Percentiles rank a stretch among this genome's conserved stretches.
phyloP scores from a whole-genome alignment of 139 green algal species.

The Trebouxia sp. region DNA sequence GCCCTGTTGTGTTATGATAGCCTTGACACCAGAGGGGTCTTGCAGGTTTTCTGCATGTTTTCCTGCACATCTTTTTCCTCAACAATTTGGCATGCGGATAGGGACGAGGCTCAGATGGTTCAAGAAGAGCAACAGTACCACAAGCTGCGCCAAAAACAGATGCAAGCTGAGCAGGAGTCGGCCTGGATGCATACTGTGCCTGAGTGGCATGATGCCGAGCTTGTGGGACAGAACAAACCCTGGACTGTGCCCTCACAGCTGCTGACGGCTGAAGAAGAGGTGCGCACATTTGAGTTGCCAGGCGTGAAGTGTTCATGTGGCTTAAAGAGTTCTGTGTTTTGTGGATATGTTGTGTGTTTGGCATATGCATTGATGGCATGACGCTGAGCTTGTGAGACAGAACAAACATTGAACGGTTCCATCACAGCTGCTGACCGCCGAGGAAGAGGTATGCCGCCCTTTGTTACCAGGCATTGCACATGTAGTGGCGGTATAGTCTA shows the following conservation, averaged over 20 bases:
- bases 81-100: too few species aligned
- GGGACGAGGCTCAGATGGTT: neutral
- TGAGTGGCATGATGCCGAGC: conserved; percentile 18
- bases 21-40: neutral
- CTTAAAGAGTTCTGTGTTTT: too few species aligned
- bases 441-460: neutral
- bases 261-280: conserved; percentile 30
- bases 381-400: neutral
- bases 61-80: too few species aligned
- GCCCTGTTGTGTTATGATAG: neutral
- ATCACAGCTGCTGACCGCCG: neutral
- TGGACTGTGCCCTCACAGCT: conserved; percentile 31
- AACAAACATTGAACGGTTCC: neutral
- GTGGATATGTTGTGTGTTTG: too few species aligned
- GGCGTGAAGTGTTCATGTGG: neutral
- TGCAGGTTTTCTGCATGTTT: neutral
- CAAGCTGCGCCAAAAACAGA: conserved; percentile 14
- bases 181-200: neutral
- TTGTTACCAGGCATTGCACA: neutral
- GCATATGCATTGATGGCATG: neutral
- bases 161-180: conserved; percentile 6
- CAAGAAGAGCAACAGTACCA: conserved; percentile 19
- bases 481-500: too few species aligned
- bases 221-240: conserved; percentile 18
- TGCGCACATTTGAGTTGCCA: neutral